A percentile compares a stretch with the other conserved stretches of the same genome.
phyloP scores from a whole-genome alignment of 148 eudicot genomes.

The Spergularia marina region DNA sequence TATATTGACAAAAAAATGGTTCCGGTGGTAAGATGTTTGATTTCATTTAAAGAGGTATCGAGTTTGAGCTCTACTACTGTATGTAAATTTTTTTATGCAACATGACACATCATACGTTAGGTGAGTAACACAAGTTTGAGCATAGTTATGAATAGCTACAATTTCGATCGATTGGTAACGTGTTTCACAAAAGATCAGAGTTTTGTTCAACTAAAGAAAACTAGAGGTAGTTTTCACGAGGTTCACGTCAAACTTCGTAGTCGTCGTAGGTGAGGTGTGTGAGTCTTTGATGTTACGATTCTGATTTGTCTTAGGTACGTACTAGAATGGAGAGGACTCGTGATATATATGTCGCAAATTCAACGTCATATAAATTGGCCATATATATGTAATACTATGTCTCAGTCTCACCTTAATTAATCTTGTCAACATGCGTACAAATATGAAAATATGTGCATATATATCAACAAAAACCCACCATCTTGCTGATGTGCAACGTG shows the following conservation, averaged over 20 bases:
- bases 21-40: too few relatives aligned
- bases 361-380: slow-evolving; percentile 3
- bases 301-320: too few relatives aligned
- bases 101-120: too few relatives aligned
- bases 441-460: neutral
- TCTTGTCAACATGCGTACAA: neutral
- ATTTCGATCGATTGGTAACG: neutral
- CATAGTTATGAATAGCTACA: too few relatives aligned
- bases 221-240: neutral
- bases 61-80: too few relatives aligned
- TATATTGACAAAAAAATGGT: too few relatives aligned
- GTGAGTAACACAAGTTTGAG: too few relatives aligned
- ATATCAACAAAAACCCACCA: neutral
- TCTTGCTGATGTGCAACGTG: slow-evolving; percentile 13
- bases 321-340: too few relatives aligned
- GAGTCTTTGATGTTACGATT: neutral
- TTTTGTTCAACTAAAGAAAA: neutral
- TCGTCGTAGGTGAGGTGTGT: neutral
- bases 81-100: too few relatives aligned
- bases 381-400: neutral
- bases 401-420: neutral
- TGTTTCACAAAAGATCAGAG: neutral
- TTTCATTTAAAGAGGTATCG: too few relatives aligned
- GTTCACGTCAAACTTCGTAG: neutral
- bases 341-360: neutral